Evolutionary conservation across 2,329 filamentous ascomycete species (phyloP), one percentile per base, ranked within the genome.

Genomic region (Aspergillus tanneri): DNA sequence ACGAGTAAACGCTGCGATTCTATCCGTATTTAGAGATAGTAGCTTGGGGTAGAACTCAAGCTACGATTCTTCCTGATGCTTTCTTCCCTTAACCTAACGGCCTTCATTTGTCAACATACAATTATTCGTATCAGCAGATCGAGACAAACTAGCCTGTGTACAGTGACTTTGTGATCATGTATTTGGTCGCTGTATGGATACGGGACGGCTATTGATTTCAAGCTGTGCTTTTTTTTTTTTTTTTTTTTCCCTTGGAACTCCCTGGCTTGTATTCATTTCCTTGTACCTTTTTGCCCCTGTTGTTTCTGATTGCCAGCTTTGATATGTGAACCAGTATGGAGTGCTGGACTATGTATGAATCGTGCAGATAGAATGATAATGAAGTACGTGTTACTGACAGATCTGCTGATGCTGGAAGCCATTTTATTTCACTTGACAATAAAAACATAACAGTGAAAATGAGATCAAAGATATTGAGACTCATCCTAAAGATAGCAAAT

Each of bases 1-100:
- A 70, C 54, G 68, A 73, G 6, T 62, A 69, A 52, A 27, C 27
- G 19, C 21, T 11, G 8, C 9, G 27, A 23, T 43, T 35, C 22
- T 18, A 25, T 11, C 24, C 25, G 14, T 8, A 12, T 14, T 2
- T n/a, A 12, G 39, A 42, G 12, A 11, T 37, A 14, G 34, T 16
- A 19, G 10, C 34, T 18, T 37, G 12, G n/a, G n/a, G n/a, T n/a
- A n/a, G n/a, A n/a, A n/a, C n/a, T n/a, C n/a, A n/a, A n/a, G n/a
- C n/a, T n/a, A n/a, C n/a, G n/a, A n/a, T 34, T 9, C 30, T 9
- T 16, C 16, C 16, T 18, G 30, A 34, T 34, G 30, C 12, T 34
- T 34, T 10, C 14, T 19, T 10, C 30, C 16, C 16, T 18, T 34
- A 34, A 34, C 30, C 25, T 24, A 21, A 16, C 34, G 7, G 12